Conservation (phyloP, 2,329 filamentous ascomycete genomes). For the Pyrenochaeta sp. region DNA sequence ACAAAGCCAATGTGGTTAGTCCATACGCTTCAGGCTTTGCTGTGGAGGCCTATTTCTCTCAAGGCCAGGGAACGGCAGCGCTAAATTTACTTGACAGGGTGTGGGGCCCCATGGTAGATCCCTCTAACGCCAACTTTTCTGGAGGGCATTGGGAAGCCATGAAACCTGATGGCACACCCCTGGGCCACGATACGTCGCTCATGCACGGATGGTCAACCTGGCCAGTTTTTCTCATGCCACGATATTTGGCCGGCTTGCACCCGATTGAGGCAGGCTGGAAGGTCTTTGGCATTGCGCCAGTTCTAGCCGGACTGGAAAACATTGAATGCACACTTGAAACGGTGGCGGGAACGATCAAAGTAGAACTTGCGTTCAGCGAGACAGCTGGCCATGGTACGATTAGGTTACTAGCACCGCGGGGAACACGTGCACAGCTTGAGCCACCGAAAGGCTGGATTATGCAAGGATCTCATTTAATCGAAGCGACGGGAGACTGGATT, state of each 20-base stretch:
- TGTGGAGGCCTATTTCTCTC: constrained; percentile 9
- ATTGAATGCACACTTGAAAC: constrained; percentile 9
- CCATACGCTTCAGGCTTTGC: constrained; percentile 13
- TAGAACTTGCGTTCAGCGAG: constrained; percentile 4
- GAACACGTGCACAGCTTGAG: neutral
- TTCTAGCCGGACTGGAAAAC: constrained; percentile 4
- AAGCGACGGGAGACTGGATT: constrained; percentile 9
- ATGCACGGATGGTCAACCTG: constrained; percentile 18
- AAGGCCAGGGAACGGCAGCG: neutral
- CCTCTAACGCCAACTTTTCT: constrained; percentile 6
- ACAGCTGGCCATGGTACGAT: neutral
- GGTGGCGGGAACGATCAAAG: constrained; percentile 3
- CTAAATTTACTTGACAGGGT: constrained; percentile 8
- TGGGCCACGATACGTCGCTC: constrained; percentile 13
- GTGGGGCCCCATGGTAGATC: constrained; percentile 13
- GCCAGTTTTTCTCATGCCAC: constrained; percentile 17
- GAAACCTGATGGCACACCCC: constrained; percentile 13
- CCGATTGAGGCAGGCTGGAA: constrained; percentile 14
- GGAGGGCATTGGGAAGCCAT: constrained; percentile 15
- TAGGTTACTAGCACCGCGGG: constrained; percentile 3
- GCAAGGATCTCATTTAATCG: neutral
- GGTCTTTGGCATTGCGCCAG: constrained; percentile 8
- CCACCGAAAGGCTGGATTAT: constrained; percentile 12
- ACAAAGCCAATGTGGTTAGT: constrained; percentile 7
- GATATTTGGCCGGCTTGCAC: constrained; percentile 13